These are phyloP conservation scores for Penicillium occitanis DNA, from an alignment of 2,329 filamentous ascomycete genomes.

Conservation along the genomic window DNA sequence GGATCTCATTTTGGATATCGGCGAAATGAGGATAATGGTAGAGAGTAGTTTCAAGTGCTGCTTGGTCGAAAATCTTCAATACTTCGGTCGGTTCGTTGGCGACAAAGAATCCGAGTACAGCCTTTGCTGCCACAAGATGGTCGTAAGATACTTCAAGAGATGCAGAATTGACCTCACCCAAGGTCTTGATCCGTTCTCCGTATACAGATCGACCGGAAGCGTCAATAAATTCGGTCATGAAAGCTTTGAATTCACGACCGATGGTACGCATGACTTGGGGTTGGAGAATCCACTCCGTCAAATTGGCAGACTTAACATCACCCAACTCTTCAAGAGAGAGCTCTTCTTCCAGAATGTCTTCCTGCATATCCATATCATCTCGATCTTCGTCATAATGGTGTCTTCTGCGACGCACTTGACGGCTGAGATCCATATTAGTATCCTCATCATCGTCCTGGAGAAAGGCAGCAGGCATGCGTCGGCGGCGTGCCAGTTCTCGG, in stretches of 20 bases:
- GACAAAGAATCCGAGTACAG: conserved; percentile 90
- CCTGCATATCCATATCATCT: conserved; percentile 83
- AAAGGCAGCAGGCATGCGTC: conserved; percentile 63
- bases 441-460: conserved; percentile 77
- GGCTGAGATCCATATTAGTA: conserved; percentile 77
- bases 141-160: conserved; percentile 95
- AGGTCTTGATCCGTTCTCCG: conserved; percentile 85
- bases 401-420: conserved; percentile 78
- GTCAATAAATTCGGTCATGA: conserved; percentile 94
- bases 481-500: conserved; percentile 58
- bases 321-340: conserved; percentile 85
- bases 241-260: conserved; percentile 94
- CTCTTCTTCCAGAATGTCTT: conserved; percentile 94
- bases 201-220: conserved; percentile 88
- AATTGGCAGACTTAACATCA: conserved; percentile 87
- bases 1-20: conserved; percentile 94
- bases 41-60: conserved; percentile 93
- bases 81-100: conserved; percentile 95
- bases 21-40: conserved; percentile 98
- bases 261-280: conserved; percentile 89
- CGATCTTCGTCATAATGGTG: conserved; percentile 93
- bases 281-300: conserved; percentile 93
- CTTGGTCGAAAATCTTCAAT: conserved; percentile 92
- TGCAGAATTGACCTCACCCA: conserved; percentile 97
- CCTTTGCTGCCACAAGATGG: conserved; percentile 85